These are phyloP conservation scores for Cucurbita pepo DNA, from an alignment of 306 rosid genomes.

Conservation along the genomic window DNA sequence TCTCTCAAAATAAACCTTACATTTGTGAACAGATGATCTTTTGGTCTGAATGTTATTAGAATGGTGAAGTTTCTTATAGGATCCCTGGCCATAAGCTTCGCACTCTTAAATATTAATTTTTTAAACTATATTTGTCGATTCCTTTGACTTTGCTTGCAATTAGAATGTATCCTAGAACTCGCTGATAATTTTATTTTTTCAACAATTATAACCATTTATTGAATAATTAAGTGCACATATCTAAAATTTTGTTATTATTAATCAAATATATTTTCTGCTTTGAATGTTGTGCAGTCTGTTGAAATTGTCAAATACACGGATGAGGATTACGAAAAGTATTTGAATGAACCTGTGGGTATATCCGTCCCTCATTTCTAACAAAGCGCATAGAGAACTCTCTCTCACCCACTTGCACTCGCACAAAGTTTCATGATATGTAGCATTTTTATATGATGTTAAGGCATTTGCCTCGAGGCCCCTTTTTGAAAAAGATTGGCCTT, in stretches of 20 bases:
- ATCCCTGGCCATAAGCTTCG: not conserved
- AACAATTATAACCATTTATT: not conserved
- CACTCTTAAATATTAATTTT: not conserved
- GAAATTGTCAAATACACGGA: slow-evolving; percentile 70
- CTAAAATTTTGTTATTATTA: not conserved
- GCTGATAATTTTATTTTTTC: not conserved
- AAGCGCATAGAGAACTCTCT: not conserved
- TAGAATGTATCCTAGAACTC: not conserved
- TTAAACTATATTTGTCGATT: not conserved
- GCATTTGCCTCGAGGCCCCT: not conserved
- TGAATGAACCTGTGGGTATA: slow-evolving; percentile 74
- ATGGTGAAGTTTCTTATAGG: not conserved
- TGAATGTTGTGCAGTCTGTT: slow-evolving; percentile 55
- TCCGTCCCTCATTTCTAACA: not conserved
- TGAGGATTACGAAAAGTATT: slow-evolving; percentile 76
- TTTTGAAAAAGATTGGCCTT: not conserved
- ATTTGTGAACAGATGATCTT: not conserved
- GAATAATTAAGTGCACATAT: not conserved
- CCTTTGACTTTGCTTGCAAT: not conserved
- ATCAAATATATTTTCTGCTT: slow-evolving; percentile 4
- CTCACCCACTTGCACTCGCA: not conserved
- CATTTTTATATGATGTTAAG: not conserved
- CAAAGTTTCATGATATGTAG: not conserved
- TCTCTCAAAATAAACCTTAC: not conserved
- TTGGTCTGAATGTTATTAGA: not conserved